phyloP scores from a whole-genome alignment of 805 yeast genomes.

The Metschnikowia cubensis region DNA sequence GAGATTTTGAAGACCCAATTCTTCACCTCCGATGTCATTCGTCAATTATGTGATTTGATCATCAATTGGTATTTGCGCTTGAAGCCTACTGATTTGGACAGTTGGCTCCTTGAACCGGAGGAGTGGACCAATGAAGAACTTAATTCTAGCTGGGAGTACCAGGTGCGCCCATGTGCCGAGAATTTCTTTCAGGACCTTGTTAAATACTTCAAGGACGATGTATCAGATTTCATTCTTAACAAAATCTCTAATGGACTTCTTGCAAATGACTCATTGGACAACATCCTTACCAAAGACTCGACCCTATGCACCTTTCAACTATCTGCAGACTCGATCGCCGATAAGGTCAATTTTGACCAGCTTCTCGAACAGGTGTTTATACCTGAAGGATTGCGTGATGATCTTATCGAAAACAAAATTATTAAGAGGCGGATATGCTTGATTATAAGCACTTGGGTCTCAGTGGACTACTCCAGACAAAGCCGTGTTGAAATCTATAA shows the following conservation, averaged over 20 bases:
- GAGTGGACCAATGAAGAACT: slow-evolving; percentile 87
- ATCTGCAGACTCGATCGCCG: slow-evolving; percentile 62
- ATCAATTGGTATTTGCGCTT: slow-evolving; percentile 71
- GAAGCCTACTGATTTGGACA: slow-evolving; percentile 70
- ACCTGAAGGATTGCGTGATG: slow-evolving; percentile 57
- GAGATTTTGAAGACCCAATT: slow-evolving; percentile 48
- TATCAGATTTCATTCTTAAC: slow-evolving; percentile 52
- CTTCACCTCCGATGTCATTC: slow-evolving; percentile 54
- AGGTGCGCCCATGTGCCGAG: slow-evolving; percentile 83
- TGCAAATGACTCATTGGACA: slow-evolving; percentile 32
- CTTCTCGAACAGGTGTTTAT: slow-evolving; percentile 56
- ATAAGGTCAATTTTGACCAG: slow-evolving; percentile 64
- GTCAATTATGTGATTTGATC: slow-evolving; percentile 59
- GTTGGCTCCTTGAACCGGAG: slow-evolving; percentile 85
- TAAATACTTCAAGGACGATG: slow-evolving; percentile 52
- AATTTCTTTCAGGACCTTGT: slow-evolving; percentile 75
- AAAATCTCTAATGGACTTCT: slow-evolving; percentile 49
- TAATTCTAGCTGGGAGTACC: slow-evolving; percentile 74
- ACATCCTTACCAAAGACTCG: slow-evolving; percentile 70
- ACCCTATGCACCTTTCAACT: slow-evolving; percentile 79
- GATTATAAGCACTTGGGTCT: slow-evolving; percentile 77
- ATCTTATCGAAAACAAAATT: slow-evolving; percentile 50
- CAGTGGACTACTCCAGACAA: slow-evolving; percentile 57
- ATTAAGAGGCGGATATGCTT: slow-evolving; percentile 74
- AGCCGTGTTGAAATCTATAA: slow-evolving; percentile 57